These are phyloP conservation scores for Coemansia sp. DNA, from an alignment of 192 early-diverging fungal species.

Conservation along the genomic window DNA sequence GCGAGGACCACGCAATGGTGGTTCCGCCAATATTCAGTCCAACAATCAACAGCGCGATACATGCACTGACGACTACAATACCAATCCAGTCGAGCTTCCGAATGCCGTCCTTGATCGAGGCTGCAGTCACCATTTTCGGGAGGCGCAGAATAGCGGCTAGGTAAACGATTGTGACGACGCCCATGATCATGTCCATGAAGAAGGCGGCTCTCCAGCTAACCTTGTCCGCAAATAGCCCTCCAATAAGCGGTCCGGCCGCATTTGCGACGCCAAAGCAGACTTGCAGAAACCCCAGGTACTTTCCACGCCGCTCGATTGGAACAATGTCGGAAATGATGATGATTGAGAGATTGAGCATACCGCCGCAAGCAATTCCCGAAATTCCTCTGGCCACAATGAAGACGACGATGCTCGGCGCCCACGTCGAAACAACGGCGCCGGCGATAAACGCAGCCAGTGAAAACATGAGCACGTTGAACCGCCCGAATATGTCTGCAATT, in stretches of 20 bases:
- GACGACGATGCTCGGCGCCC: conserved; percentile 47
- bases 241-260: conserved; percentile 58
- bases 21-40: conserved; percentile 78
- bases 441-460: conserved; percentile 46
- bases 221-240: conserved; percentile 59
- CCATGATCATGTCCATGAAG: conserved; percentile 78
- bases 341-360: conserved; percentile 63
- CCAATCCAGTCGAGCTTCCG: conserved; percentile 66
- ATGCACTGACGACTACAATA: conserved; percentile 52
- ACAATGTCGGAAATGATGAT: conserved; percentile 81
- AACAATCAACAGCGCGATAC: conserved; percentile 64
- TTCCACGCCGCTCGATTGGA: conserved; percentile 66
- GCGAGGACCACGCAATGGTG: conserved; percentile 57
- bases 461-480: conserved; percentile 38
- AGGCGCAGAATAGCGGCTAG: conserved; percentile 59
- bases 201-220: conserved; percentile 67
- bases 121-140: conserved; percentile 29
- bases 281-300: conserved; percentile 64
- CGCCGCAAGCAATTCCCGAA: conserved; percentile 70
- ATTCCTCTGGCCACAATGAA: conserved; percentile 71
- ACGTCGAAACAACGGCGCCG: conserved; percentile 45
- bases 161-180: conserved; percentile 55
- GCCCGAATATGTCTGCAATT: conserved; percentile 77
- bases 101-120: conserved; percentile 27
- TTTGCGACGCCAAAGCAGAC: conserved; percentile 59